These are phyloP conservation scores for Lactarius deliciosus DNA, from an alignment of 768 basidiomycete genomes.

Conservation along the genomic window DNA sequence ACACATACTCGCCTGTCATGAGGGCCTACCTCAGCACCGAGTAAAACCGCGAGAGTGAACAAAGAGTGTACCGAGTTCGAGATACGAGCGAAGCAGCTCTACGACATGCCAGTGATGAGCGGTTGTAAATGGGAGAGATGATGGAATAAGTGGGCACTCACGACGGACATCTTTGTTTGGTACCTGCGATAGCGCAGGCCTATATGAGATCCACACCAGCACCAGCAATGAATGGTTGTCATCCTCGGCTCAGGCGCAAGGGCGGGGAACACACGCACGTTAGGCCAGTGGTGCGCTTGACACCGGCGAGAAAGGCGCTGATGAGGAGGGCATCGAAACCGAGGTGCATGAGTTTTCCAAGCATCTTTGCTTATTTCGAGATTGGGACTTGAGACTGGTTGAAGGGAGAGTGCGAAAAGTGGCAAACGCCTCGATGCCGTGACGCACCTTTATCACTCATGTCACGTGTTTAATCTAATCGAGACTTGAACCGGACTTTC, in stretches of 20 bases:
- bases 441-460: not conserved
- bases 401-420: not conserved
- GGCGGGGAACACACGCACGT: slow-evolving; percentile 57
- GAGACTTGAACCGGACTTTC: no score
- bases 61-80: slow-evolving; percentile 62
- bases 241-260: not conserved
- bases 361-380: slow-evolving; percentile 41
- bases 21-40: slow-evolving; percentile 18
- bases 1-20: slow-evolving; percentile 73
- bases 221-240: not conserved
- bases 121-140: not conserved
- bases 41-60: not conserved
- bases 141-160: slow-evolving; percentile 42
- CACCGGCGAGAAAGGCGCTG: slow-evolving; percentile 80
- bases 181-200: slow-evolving; percentile 71
- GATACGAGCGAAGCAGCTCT: slow-evolving; percentile 76
- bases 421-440: not conserved
- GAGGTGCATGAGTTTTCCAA: slow-evolving; percentile 68
- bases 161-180: slow-evolving; percentile 89
- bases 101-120: slow-evolving; percentile 12
- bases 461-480: not conserved
- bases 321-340: slow-evolving; percentile 78
- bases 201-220: slow-evolving; percentile 33
- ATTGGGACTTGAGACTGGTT: not conserved
- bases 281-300: slow-evolving; percentile 79